phyloP scores from a whole-genome alignment of 768 basidiomycete species.

The Rhodosporidiobolus sp. region DNA sequence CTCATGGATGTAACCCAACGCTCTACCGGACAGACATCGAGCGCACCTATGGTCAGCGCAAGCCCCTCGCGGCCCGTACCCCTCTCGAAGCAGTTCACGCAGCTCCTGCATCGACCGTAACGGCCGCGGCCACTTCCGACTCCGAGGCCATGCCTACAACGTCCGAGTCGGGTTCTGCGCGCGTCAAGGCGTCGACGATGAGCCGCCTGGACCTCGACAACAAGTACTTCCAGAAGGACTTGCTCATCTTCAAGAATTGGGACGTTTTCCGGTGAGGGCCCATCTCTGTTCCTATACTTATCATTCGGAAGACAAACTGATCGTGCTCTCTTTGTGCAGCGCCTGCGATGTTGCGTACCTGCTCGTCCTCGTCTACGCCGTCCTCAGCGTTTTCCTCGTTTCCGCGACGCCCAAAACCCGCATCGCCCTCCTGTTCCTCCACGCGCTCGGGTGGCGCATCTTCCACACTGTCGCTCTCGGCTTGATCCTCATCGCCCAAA shows the following conservation, averaged over 20 bases:
- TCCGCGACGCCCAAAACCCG: conserved; percentile 55
- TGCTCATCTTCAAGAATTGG: conserved; percentile 71
- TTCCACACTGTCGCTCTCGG: conserved; percentile 89
- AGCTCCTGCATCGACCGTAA: too few species aligned
- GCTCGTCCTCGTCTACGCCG: conserved; percentile 67
- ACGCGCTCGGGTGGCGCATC: conserved; percentile 78
- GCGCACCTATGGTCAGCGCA: conserved; percentile 86
- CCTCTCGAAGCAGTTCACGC: neutral
- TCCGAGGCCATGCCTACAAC: too few species aligned
- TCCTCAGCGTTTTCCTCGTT: conserved; percentile 62
- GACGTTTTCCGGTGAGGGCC: conserved; percentile 73
- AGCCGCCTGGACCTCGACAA: conserved; percentile 79
- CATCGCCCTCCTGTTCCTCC: conserved; percentile 70
- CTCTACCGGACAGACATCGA: conserved; percentile 68
- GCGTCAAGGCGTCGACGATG: neutral
- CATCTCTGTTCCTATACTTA: conserved; percentile 6
- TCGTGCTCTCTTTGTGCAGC: conserved; percentile 53
- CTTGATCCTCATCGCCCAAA: conserved; percentile 75
- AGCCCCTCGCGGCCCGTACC: conserved; percentile 78
- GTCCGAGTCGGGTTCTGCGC: too few species aligned
- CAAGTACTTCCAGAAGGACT: conserved; percentile 85
- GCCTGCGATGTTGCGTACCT: conserved; percentile 79
- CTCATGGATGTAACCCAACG: neutral
- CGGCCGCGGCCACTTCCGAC: too few species aligned
- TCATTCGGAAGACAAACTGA: neutral